Evolutionary conservation across 148 eudicot genomes (phyloP), one percentile per base, ranked within the genome.

Genomic region (Simmondsia chinensis): DNA sequence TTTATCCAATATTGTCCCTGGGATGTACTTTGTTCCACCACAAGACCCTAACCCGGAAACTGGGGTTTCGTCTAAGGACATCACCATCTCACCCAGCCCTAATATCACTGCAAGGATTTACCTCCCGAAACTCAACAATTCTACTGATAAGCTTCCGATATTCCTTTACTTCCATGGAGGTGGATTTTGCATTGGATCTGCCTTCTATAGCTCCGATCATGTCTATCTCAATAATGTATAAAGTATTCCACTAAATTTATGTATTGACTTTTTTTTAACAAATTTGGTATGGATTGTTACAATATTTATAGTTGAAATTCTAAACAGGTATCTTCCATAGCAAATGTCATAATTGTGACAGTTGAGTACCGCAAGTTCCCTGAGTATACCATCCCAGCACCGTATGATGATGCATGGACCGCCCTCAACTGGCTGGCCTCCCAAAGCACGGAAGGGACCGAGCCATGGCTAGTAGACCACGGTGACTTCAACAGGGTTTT

Each of bases 141-240:
- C 52, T 1, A 23, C 13, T 7, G 14, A 39, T 7, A 67, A 54
- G 38, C 38, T 67, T 20, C 72, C 72, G 1, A 44, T 67, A 2
- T 14, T 67, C 4, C 22, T 67, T 19, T 55, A 54, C 60, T 60
- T 60, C 20, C 72, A 67, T 16, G 66, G 66, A 9, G 72, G 72
- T 2, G 72, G 42, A 3, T 67, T 60, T 10, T 28, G 45, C 2
- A 34, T 37, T 9, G 57, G 46, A 13, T 53, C 62, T 1, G 52
- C 72, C 12, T 54, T 45, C 10, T 47, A 39, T 10, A 24, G 52
- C 0, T 6, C 8, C 0, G 56, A 46, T 30, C 56, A 54, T 3
- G 22, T 7, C n/a, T 39, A 48, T 14, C 46, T 60, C 13, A 60
- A 43, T 20, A 5, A 5, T n/a, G n/a, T n/a, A n/a, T n/a, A n/a